Evolutionary conservation across 2,329 filamentous ascomycete species (phyloP).

Genomic region (Xylariaceae sp.): DNA sequence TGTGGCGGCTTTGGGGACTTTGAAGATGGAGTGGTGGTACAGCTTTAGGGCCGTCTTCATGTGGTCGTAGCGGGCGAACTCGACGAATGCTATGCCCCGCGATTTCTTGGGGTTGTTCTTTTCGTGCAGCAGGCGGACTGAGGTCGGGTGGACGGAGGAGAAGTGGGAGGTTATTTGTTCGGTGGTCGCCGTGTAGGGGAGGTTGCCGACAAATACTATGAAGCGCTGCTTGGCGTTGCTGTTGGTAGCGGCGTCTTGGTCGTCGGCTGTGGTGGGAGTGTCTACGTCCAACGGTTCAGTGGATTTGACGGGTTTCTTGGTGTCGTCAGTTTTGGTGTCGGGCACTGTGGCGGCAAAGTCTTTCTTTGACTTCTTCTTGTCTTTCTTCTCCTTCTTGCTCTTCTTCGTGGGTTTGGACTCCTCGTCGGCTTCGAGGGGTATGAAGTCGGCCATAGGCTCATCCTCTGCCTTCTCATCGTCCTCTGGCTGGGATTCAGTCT

Average conservation of each 20-base stretch:
- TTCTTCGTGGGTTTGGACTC: conserved; percentile 31
- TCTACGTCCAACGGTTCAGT: background rate
- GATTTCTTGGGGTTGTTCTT: conserved; percentile 60
- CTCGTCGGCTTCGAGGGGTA: conserved; percentile 30
- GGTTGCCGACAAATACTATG: conserved; percentile 84
- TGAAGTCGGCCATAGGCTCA: conserved; percentile 2
- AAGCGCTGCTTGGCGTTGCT: conserved; percentile 50
- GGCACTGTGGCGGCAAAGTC: background rate
- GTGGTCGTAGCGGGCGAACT: conserved; percentile 80
- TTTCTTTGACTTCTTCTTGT: conserved; percentile 19
- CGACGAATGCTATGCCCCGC: conserved; percentile 81
- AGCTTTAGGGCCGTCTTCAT: conserved; percentile 92
- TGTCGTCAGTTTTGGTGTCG: conserved; percentile 28
- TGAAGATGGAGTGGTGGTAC: conserved; percentile 81
- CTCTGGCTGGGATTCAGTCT: conserved; percentile 4
- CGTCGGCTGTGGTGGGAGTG: conserved; percentile 7
- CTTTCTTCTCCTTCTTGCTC: conserved; percentile 30
- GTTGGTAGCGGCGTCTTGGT: conserved; percentile 8
- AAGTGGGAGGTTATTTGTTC: conserved; percentile 73
- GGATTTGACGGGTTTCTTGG: conserved; percentile 23
- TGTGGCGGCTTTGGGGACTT: conserved; percentile 29
- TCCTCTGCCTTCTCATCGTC: conserved; percentile 17
- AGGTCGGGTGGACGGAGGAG: conserved; percentile 65
- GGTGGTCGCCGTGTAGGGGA: conserved; percentile 78
- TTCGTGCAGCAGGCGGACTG: conserved; percentile 71